Base-by-base conservation (phyloP, 345 rosid genomes). In the Lagerstroemia speciosa region DNA sequence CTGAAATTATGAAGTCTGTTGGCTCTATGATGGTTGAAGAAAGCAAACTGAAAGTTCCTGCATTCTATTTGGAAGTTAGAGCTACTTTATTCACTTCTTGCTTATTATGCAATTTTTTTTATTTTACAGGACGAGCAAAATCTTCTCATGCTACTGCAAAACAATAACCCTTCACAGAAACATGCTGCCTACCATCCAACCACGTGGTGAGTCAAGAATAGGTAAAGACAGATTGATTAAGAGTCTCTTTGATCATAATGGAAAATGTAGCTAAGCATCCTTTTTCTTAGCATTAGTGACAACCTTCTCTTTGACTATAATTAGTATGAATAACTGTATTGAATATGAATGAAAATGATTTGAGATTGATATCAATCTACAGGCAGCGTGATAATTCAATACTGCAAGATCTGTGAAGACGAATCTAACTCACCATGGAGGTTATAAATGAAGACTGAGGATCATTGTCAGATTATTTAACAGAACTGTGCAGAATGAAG, bases 111-210 rank as follows among this genome's bases (percentile, higher is more conserved):
- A n/a, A 11, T 24, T 3, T 57, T 10, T n/a, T 16, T 30, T 17
- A 61, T 27, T 61, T 34, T 31, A 48, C 55, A 80, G 95, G 89
- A 75, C 89, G 82, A 86, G 86, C 75, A 73, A 89, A 78, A 67
- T 67, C 79, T 52, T 57, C 79, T 57, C 32, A 31, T 10, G 36
- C 32, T 11, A 36, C 64, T 34, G 31, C 62, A 14, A 6, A 31
- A 74, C 68, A 83, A 67, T 64, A 79, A 83, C 73, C 71, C 83
- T 29, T 73, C 76, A 34, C 81, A 83, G 65, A 93, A 86, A 84
- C 93, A 92, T 20, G 87, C 89, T 65, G 96, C 92, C 48, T 89
- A 93, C 82, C 91, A 87, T 61, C 98, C 98, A n/a, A 67, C 98
- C 97, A 0, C 91, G 87, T 76, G 94, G 97, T 53, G 91, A 89